A percentile compares a stretch with the other conserved stretches of the same genome.
Evolutionary conservation across 2,329 filamentous ascomycete genomes (phyloP).

Genomic region (Scortechinia acanthostroma): DNA sequence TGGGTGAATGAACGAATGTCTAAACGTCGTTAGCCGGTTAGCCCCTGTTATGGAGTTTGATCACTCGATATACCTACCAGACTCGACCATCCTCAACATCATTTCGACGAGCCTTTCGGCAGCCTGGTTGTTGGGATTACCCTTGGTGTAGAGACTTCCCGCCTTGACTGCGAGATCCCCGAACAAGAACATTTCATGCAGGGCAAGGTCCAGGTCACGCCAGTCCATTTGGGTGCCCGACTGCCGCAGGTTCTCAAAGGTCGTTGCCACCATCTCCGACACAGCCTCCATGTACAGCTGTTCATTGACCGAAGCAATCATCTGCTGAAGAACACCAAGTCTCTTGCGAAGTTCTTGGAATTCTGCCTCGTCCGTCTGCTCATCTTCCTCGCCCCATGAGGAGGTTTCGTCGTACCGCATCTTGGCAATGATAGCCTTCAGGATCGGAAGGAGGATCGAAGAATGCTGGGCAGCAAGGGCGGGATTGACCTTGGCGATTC

Average conservation of each 20-base stretch:
- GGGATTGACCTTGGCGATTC: constrained; percentile 31
- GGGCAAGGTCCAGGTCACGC: constrained; percentile 86
- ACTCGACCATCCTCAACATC: constrained; percentile 94
- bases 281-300: constrained; percentile 80
- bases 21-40: constrained; percentile 26
- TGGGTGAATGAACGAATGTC: constrained; percentile 81
- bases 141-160: constrained; percentile 79
- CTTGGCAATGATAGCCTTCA: constrained; percentile 87
- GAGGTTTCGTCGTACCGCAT: constrained; percentile 97
- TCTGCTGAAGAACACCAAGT: constrained; percentile 85
- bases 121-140: constrained; percentile 71
- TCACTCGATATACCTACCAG: constrained; percentile 49
- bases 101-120: constrained; percentile 79
- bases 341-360: constrained; percentile 91
- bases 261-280: constrained; percentile 79
- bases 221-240: constrained; percentile 75
- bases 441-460: constrained; percentile 77
- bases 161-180: constrained; percentile 88
- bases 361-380: constrained; percentile 92
- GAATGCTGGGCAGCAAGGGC: constrained; percentile 37
- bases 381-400: constrained; percentile 86
- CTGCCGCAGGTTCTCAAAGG: constrained; percentile 74
- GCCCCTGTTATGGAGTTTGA: constrained; percentile 4
- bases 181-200: constrained; percentile 93
- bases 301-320: constrained; percentile 83